phyloP scores from a whole-genome alignment of 805 yeast genomes.

The Cyberlindnera mrakii region DNA sequence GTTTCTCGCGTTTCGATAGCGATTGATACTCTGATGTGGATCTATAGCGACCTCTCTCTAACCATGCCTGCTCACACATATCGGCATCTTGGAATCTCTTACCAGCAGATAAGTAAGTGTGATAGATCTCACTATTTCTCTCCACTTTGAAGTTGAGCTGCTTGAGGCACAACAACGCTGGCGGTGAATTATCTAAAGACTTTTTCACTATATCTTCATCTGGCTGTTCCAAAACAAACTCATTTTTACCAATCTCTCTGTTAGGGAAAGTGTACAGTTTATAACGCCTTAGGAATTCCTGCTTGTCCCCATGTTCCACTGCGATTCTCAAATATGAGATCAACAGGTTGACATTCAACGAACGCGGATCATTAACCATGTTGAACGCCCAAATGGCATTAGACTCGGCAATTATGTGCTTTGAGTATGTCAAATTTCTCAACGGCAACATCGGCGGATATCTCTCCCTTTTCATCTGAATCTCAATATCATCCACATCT shows the following conservation, averaged over 20 bases:
- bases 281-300: conserved; percentile 31
- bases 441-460: conserved; percentile 70
- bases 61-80: conserved; percentile 67
- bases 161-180: conserved; percentile 7
- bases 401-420: conserved; percentile 62
- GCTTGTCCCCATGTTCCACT: conserved; percentile 29
- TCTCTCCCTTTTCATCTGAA: conserved; percentile 13
- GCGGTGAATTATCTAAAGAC: conserved; percentile 14
- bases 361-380: conserved; percentile 35
- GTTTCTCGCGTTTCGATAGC: conserved; percentile 31
- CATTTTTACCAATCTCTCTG: conserved; percentile 10
- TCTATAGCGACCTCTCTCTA: conserved; percentile 71
- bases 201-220: conserved; percentile 4
- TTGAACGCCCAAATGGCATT: conserved; percentile 67
- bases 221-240: conserved; percentile 13
- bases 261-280: conserved; percentile 30
- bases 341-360: conserved; percentile 37
- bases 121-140: conserved; percentile 16
- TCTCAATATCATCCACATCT: conserved; percentile 7
- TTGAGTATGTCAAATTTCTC: conserved; percentile 30
- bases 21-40: conserved; percentile 43
- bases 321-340: conserved; percentile 48
- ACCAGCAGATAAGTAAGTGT: conserved; percentile 42
- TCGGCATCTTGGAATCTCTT: conserved; percentile 44
- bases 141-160: conserved; percentile 9